A percentile compares a stretch with the other conserved stretches of the same genome.
phyloP scores from a whole-genome alignment of 2,329 filamentous ascomycete genomes.

The Berkeleyomyces rouxiae region DNA sequence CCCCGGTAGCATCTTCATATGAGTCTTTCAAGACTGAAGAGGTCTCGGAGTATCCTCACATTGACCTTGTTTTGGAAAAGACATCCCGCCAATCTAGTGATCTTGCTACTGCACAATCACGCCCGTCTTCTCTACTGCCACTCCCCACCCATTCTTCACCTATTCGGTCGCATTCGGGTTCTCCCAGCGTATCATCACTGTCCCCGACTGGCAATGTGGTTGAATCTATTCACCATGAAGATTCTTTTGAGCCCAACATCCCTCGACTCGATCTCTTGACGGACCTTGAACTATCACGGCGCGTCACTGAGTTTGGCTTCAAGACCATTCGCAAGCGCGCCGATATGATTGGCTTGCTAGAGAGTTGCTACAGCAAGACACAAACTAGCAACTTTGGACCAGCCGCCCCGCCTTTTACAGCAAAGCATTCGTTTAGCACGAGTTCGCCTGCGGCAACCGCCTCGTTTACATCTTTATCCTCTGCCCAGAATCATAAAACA shows the following conservation, averaged over 20 bases:
- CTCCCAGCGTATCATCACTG: background rate
- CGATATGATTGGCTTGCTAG: constrained; percentile 52
- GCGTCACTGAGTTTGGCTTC: constrained; percentile 51
- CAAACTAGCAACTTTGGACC: constrained; percentile 17
- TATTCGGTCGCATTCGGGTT: background rate
- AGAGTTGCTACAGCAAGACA: constrained; percentile 55
- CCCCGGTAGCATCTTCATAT: background rate
- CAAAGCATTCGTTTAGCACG: constrained; percentile 5
- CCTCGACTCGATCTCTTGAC: constrained; percentile 47
- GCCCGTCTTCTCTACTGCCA: background rate
- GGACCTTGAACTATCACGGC: constrained; percentile 43
- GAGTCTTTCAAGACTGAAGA: background rate
- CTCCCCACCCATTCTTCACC: constrained; percentile 10
- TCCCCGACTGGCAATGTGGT: background rate
- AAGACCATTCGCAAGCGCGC: constrained; percentile 52
- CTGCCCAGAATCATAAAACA: background rate
- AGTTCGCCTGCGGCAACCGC: background rate
- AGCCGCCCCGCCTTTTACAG: background rate
- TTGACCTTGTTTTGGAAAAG: background rate
- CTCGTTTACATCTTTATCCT: background rate
- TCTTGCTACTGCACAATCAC: background rate
- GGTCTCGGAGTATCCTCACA: constrained; percentile 6
- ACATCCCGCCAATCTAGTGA: background rate
- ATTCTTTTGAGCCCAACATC: background rate
- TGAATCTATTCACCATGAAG: background rate